phyloP scores from a whole-genome alignment of 108 stramenopile species.

The Skeletonema menzelii region DNA sequence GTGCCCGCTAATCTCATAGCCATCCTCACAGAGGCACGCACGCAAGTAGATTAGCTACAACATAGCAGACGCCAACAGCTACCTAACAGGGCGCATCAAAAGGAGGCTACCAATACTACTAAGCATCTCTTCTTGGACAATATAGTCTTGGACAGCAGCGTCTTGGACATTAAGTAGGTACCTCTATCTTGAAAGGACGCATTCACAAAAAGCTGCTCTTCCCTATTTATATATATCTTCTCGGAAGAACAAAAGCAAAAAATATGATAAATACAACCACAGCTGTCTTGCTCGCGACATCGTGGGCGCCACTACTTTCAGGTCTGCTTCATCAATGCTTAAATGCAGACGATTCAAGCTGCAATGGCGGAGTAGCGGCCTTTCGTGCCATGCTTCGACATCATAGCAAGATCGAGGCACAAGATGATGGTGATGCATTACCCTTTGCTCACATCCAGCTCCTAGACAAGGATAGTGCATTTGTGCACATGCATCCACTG shows the following conservation, averaged over 20 bases:
- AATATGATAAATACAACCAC: not conserved
- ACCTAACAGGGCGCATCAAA: not conserved
- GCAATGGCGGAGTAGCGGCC: not conserved
- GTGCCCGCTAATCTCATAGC: no score
- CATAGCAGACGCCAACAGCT: no score
- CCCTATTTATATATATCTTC: no score
- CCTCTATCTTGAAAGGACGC: no score
- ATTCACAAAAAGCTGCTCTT: no score
- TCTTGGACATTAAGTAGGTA: no score
- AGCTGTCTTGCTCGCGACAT: constrained; percentile 7
- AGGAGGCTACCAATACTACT: not conserved
- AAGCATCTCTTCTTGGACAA: no score
- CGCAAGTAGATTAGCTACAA: no score
- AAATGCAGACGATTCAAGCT: not conserved
- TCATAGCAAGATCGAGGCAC: not conserved
- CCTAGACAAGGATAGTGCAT: not conserved
- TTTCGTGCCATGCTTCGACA: constrained; percentile 8
- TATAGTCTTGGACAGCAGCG: no score
- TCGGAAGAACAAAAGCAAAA: not conserved
- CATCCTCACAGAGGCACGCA: no score
- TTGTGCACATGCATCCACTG: constrained; percentile 36
- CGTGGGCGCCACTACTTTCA: constrained; percentile 5
- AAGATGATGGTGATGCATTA: not conserved
- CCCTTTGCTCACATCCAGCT: constrained; percentile 6
- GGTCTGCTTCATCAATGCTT: not conserved